These are phyloP conservation scores for Aspergillus egyptiacus DNA, from an alignment of 495 filamentous ascomycete species.

Conservation along the genomic window DNA sequence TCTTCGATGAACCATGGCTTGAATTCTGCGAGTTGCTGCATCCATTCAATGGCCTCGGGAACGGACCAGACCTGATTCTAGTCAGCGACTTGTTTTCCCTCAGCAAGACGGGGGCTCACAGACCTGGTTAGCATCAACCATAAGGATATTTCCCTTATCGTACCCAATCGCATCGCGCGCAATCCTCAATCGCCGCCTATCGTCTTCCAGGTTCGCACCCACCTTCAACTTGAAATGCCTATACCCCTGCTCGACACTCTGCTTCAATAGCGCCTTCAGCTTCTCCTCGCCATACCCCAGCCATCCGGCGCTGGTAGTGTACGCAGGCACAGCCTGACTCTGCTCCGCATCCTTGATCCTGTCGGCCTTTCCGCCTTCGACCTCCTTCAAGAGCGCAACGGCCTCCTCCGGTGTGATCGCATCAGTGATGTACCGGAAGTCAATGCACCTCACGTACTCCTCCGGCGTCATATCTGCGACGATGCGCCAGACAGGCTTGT, in stretches of 20 bases:
- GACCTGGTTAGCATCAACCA: conserved; percentile 93
- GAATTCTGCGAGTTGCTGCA: conserved; percentile 75
- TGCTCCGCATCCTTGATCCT: conserved; percentile 64
- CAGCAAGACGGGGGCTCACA: conserved; percentile 9
- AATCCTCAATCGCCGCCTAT: conserved; percentile 62
- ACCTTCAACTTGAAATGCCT: conserved; percentile 92
- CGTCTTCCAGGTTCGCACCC: conserved; percentile 63
- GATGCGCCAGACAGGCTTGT: conserved; percentile 86
- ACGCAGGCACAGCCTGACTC: conserved; percentile 74
- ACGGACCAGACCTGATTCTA: conserved; percentile 70
- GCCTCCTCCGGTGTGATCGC: conserved; percentile 87
- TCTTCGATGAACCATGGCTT: conserved; percentile 97
- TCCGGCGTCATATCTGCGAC: conserved; percentile 85
- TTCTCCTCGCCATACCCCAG: conserved; percentile 88
- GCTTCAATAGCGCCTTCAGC: conserved; percentile 63
- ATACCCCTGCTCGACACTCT: conserved; percentile 72
- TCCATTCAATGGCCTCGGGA: conserved; percentile 83
- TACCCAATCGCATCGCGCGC: conserved; percentile 80
- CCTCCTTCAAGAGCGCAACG: conserved; percentile 56
- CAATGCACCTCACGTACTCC: conserved; percentile 80
- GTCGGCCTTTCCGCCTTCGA: conserved; percentile 56
- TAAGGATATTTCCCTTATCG: conserved; percentile 78
- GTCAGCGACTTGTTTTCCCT: no score
- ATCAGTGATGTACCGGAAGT: conserved; percentile 91
- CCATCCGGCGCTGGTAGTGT: conserved; percentile 90